Conservation (phyloP, 2,329 filamentous ascomycete genomes). For the Grosmannia clavigera region DNA sequence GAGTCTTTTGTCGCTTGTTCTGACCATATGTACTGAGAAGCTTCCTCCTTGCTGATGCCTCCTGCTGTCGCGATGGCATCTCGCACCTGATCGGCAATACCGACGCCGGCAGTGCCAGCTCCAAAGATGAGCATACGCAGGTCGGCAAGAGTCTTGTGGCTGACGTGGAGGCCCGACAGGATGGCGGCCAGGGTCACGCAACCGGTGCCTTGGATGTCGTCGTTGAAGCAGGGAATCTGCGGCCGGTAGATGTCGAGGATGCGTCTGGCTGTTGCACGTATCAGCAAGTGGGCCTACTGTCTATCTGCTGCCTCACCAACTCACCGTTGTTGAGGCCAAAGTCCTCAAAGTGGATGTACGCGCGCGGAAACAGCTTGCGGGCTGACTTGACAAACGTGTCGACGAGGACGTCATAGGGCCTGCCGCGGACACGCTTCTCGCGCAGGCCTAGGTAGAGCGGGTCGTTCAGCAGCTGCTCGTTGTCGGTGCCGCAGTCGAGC, state of each 20-base stretch:
- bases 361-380: constrained; percentile 58
- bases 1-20: too few relatives aligned
- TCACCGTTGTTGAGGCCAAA: constrained; percentile 63
- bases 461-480: constrained; percentile 60
- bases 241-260: constrained; percentile 66
- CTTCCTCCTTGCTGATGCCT: constrained; percentile 57
- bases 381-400: constrained; percentile 60
- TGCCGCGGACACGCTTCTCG: constrained; percentile 52
- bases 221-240: constrained; percentile 74
- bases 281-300: not conserved
- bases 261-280: constrained; percentile 42
- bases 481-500: constrained; percentile 77
- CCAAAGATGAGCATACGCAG: constrained; percentile 66
- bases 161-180: constrained; percentile 61
- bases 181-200: constrained; percentile 78
- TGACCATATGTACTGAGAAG: constrained; percentile 66
- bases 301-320: not conserved
- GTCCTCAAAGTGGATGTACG: constrained; percentile 84
- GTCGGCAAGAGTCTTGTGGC: constrained; percentile 52
- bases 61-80: constrained; percentile 65
- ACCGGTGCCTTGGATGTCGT: constrained; percentile 71
- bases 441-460: constrained; percentile 68
- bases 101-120: constrained; percentile 68
- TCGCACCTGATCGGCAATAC: constrained; percentile 74
- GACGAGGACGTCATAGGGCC: constrained; percentile 65